These are phyloP conservation scores for Bolboschoenoplectus hybrid DNA, from an alignment of 202 grass and related monocot species.

Conservation along the genomic window DNA sequence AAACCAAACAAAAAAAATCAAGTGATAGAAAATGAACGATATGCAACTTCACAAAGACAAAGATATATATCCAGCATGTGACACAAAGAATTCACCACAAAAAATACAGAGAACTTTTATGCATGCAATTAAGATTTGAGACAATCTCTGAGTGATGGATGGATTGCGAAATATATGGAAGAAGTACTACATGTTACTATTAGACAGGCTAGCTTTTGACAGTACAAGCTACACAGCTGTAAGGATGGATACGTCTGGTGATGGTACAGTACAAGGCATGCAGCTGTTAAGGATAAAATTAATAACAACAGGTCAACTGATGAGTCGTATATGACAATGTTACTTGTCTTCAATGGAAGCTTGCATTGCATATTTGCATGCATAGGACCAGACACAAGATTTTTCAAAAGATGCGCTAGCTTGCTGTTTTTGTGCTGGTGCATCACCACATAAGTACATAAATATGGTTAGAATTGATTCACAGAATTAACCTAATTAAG, in stretches of 20 bases:
- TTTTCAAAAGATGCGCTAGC: neutral
- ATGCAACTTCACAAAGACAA: neutral
- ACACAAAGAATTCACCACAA: neutral
- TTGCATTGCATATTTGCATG: neutral
- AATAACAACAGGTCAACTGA: neutral
- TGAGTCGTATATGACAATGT: neutral
- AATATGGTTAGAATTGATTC: neutral
- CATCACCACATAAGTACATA: neutral
- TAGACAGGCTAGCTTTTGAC: constrained; percentile 1
- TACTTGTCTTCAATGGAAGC: constrained; percentile 1
- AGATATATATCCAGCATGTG: neutral
- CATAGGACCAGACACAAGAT: neutral
- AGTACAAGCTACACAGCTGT: neutral
- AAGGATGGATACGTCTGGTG: constrained; percentile 21
- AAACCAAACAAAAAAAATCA: neutral
- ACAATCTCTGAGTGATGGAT: constrained; percentile 16
- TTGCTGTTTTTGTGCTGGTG: neutral
- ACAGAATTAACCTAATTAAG: neutral
- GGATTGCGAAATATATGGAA: neutral
- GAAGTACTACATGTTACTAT: neutral
- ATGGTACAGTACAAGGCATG: neutral
- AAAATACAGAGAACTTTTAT: neutral
- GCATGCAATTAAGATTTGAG: neutral
- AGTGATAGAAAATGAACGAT: neutral
- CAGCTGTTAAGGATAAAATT: neutral